phyloP scores from a whole-genome alignment of 345 rosid species.

The Geranium rotundifolium region DNA sequence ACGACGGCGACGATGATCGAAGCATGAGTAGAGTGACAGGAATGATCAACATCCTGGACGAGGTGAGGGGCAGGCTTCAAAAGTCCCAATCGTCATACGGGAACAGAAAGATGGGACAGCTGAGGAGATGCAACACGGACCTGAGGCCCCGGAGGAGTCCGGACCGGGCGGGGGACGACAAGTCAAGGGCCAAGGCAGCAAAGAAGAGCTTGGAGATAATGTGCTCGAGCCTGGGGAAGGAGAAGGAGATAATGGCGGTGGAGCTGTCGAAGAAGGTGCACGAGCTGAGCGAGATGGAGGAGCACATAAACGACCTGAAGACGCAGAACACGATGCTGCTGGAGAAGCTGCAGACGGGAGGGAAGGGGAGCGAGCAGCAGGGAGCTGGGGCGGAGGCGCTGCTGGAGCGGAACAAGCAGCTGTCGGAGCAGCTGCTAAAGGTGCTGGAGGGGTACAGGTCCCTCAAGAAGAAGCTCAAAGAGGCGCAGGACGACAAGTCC shows the following conservation, averaged over 20 bases:
- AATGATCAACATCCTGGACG: conserved; percentile 65
- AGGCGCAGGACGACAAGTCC: conserved; percentile 34
- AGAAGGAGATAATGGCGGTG: conserved; percentile 69
- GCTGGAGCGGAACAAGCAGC: conserved; percentile 46
- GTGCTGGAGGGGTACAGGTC: conserved; percentile 58
- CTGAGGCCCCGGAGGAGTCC: conserved; percentile 32
- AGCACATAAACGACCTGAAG: conserved; percentile 45
- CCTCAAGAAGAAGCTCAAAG: conserved; percentile 50
- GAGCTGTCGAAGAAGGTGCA: conserved; percentile 59
- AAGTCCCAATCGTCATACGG: conserved; percentile 37
- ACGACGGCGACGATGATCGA: conserved; percentile 47
- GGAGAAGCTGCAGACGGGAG: conserved; percentile 13
- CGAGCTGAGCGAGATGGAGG: conserved; percentile 54
- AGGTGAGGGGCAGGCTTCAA: conserved; percentile 51
- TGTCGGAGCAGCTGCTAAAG: conserved; percentile 61
- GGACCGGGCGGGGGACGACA: conserved; percentile 18
- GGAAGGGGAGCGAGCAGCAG: conserved; percentile 23
- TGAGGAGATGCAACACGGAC: conserved; percentile 64
- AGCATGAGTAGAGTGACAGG: conserved; percentile 49
- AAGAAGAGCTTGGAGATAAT: conserved; percentile 64
- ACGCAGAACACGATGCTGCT: conserved; percentile 45
- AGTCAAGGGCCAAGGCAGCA: conserved; percentile 44
- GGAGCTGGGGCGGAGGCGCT: conserved; percentile 26
- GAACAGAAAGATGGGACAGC: conserved; percentile 33
- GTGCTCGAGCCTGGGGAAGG: conserved; percentile 81